Evolutionary conservation across 2,329 filamentous ascomycete species (phyloP).

Genomic region (Fusarium paranaense): DNA sequence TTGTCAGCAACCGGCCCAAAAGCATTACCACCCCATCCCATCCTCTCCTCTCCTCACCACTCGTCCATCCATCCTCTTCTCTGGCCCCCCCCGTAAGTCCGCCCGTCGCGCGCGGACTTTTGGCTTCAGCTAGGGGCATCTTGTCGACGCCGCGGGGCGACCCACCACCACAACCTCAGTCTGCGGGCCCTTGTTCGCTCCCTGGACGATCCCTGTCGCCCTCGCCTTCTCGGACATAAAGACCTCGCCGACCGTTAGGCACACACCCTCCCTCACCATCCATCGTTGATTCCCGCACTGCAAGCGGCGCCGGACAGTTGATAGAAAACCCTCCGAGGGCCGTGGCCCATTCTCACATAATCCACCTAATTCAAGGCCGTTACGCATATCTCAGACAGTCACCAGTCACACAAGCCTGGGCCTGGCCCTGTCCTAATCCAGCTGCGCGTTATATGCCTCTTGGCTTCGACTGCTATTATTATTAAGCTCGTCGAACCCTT

Average conservation of each 20-base stretch:
- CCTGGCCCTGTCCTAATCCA: constrained; percentile 22
- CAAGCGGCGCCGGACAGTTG: constrained; percentile 30
- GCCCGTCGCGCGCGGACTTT: constrained; percentile 37
- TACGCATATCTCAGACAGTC: constrained; percentile 33
- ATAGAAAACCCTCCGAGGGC: constrained; percentile 43
- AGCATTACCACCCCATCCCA: constrained; percentile 23
- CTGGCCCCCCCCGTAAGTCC: constrained; percentile 29
- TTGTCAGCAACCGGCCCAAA: constrained; percentile 29
- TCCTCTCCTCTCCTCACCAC: constrained; percentile 8
- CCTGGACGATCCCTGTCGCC: constrained; percentile 35
- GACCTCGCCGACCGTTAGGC: constrained; percentile 50
- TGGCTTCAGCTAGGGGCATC: constrained; percentile 27
- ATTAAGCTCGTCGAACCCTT: constrained; percentile 42
- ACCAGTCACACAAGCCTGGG: constrained; percentile 27
- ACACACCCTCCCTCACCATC: constrained; percentile 20
- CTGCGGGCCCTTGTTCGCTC: constrained; percentile 24
- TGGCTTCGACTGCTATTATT: constrained; percentile 37
- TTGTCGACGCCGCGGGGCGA: constrained; percentile 31
- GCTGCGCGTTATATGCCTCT: constrained; percentile 30
- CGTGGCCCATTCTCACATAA: constrained; percentile 43
- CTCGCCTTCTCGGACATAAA: constrained; percentile 57
- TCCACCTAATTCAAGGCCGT: constrained; percentile 35
- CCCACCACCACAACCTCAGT: constrained; percentile 36
- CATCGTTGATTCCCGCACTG: background rate
- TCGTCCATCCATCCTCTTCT: background rate